Conservation (phyloP, 768 basidiomycete species). For the Leucogyrophana mollusca region DNA sequence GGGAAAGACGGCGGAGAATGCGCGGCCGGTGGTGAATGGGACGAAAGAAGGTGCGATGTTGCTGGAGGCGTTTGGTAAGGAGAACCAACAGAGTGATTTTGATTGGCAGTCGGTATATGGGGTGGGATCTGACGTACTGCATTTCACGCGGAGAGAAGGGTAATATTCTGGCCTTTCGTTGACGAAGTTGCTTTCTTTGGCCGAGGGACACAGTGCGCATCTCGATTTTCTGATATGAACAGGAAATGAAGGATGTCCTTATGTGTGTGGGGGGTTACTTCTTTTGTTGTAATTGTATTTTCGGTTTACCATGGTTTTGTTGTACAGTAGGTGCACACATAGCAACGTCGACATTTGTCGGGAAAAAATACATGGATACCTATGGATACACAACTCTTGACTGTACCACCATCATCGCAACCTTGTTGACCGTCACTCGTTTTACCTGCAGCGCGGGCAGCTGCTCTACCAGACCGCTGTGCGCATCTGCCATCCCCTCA, state of each 20-base stretch:
- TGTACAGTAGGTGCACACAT: too few species aligned
- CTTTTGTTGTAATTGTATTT: conserved; percentile 17
- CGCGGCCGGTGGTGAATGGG: conserved; percentile 53
- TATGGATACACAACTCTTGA: conserved; percentile 3
- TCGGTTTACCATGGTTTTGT: conserved; percentile 2
- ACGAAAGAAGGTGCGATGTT: conserved; percentile 46
- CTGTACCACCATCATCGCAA: conserved; percentile 1
- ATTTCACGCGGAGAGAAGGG: conserved; percentile 37
- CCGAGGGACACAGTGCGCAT: conserved; percentile 1
- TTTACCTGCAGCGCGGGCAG: conserved; percentile 11
- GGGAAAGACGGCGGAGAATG: conserved; percentile 56
- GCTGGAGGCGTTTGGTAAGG: conserved; percentile 66
- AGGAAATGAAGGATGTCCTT: not conserved
- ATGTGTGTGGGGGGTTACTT: not conserved
- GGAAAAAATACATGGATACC: not conserved
- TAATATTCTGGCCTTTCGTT: conserved; percentile 11
- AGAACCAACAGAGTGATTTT: conserved; percentile 69
- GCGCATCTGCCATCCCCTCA: conserved; percentile 9
- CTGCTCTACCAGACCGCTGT: conserved; percentile 4
- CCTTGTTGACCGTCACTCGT: not conserved
- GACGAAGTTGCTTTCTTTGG: not conserved
- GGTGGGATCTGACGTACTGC: conserved; percentile 65
- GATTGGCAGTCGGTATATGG: conserved; percentile 71
- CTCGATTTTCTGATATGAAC: conserved; percentile 20
- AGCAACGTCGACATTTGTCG: conserved; percentile 17